Evolutionary conservation across 352 stramenopile species (phyloP).

Genomic region (Phytophthora tentaculata): DNA sequence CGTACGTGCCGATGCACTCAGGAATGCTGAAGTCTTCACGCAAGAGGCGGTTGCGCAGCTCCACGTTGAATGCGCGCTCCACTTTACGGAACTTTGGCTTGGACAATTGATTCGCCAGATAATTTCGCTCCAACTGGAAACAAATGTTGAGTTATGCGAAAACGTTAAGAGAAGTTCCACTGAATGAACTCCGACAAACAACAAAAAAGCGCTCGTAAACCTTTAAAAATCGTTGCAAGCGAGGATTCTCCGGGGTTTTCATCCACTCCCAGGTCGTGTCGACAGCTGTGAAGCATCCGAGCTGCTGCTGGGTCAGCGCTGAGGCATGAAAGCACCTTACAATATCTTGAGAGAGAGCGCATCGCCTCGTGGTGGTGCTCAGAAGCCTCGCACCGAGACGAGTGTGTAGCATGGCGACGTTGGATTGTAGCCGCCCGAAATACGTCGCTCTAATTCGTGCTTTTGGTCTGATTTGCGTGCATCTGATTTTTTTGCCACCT

Average conservation of each 20-base stretch:
- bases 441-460: neutral
- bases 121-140: conserved; percentile 52
- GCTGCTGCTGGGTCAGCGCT: conserved; percentile 6
- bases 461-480: conserved; percentile 19
- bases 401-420: conserved; percentile 14
- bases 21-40: conserved; percentile 75
- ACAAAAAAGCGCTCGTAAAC: conserved; percentile 30
- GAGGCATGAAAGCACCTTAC: conserved; percentile 15
- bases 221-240: conserved; percentile 68
- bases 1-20: conserved; percentile 74
- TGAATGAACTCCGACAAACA: too few species aligned
- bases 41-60: conserved; percentile 68
- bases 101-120: conserved; percentile 54
- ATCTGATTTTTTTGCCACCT: conserved; percentile 10
- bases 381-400: conserved; percentile 5
- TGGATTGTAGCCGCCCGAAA: conserved; percentile 14
- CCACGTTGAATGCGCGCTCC: conserved; percentile 68
- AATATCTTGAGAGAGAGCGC: neutral
- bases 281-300: conserved; percentile 17
- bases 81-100: conserved; percentile 65
- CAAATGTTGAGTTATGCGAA: conserved; percentile 1
- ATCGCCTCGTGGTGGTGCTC: neutral
- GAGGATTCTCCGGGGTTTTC: conserved; percentile 48
- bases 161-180: conserved; percentile 8
- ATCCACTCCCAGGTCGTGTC: conserved; percentile 58